Base-by-base conservation (phyloP, 176 grass and related monocot species). In the Lolium rigidum region DNA sequence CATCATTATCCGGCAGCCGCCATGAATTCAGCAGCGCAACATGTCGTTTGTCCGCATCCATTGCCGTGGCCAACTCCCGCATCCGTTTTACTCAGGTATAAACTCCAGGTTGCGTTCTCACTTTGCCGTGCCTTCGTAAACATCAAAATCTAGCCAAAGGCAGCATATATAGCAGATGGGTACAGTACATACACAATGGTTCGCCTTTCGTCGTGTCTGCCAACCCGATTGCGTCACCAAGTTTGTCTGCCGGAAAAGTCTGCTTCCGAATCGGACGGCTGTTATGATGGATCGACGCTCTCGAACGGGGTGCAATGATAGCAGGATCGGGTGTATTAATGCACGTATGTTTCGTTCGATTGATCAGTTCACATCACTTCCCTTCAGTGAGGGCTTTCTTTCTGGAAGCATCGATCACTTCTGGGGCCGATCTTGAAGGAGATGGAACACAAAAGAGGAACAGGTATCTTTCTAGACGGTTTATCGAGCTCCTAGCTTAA, bases 11-110 rank as follows among this genome's bases (percentile, higher is more conserved):
- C 66, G 49, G 80, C 85, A 90, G 80, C 84, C 89, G 80, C 74
- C 89, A 75, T 59, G 80, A 90, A 90, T 83, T 79, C 47, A 83
- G 84, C 80, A 17, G 31, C 13, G 35, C 79, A 65, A 70, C 73
- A 79, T 56, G 84, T 74, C 60, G 31, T 44, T 71, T 79, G 81
- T 62, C 87, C 62, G 17, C 74, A 43, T 55, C n/a, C 54, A 39
- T 1, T 46, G 37, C 68, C 38, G 68, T 70, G 28, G 5, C 15
- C 6, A 16, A 67, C 46, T 17, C 10, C 8, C 3, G 10, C 71
- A 54, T 81, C 65, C 2, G 3, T 48, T 74, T 72, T 10, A 24
- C 73, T 2, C 9, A 49, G 41, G 14, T 26, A n/a, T 26, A n/a
- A 46, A 56, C 16, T 46, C 62, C 35, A 21, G n/a, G 20, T 63